Conservation (phyloP, 2,329 filamentous ascomycete species). For the Pseudogymnoascus sp. region DNA sequence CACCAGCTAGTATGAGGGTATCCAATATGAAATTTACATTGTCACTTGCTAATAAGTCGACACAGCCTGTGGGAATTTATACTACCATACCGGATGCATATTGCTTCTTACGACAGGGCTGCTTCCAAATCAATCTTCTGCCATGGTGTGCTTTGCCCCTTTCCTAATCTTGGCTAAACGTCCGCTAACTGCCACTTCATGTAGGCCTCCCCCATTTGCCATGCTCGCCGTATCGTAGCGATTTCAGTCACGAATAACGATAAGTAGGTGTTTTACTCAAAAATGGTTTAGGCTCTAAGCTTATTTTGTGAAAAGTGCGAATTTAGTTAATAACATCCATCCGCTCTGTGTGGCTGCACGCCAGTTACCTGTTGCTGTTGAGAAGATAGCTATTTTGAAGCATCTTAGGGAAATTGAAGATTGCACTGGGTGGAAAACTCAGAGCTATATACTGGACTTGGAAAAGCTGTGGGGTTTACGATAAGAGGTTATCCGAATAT, state of each 20-base stretch:
- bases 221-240: neutral
- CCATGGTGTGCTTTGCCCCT: neutral
- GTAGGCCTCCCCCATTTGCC: neutral
- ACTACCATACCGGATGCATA: conserved; percentile 9
- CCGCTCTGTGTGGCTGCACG: neutral
- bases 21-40: neutral
- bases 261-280: neutral
- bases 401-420: neutral
- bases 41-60: neutral
- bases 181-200: neutral
- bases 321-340: neutral
- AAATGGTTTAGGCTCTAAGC: neutral
- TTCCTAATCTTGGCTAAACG: no score
- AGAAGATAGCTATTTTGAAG: neutral
- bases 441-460: neutral
- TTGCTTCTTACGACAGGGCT: neutral
- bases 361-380: neutral
- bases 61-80: conserved; percentile 1
- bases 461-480: neutral
- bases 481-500: neutral
- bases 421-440: neutral
- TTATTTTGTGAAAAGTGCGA: neutral
- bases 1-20: conserved; percentile 4
- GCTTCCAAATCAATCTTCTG: neutral
- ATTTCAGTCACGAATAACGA: neutral